Percentiles rank a stretch among this genome's conserved stretches.
Evolutionary conservation across 768 basidiomycete species (phyloP).

Genomic region (Mycena vulgaris): DNA sequence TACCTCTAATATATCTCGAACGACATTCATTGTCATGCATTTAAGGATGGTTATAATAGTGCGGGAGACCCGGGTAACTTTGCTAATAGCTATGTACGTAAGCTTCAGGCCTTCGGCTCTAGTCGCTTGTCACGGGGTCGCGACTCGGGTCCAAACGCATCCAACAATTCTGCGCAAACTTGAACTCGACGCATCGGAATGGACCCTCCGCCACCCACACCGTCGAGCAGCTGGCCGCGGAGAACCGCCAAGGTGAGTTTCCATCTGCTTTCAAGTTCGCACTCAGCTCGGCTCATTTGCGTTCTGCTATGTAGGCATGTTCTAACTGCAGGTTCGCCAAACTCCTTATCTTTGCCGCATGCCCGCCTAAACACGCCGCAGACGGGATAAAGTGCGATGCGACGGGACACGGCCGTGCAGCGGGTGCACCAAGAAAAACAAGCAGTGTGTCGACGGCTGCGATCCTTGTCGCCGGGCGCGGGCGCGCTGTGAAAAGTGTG

Average conservation of each 20-base stretch:
- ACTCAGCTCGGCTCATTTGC: conserved; percentile 25
- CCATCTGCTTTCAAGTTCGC: conserved; percentile 27
- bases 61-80: too few species aligned
- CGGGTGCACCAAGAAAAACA: conserved; percentile 70
- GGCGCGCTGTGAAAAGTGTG: conserved; percentile 61
- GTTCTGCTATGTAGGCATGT: conserved; percentile 69
- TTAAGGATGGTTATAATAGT: too few species aligned
- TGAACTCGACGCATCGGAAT: background rate
- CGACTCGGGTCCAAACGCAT: too few species aligned
- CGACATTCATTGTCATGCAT: too few species aligned
- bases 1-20: too few species aligned
- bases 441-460: conserved; percentile 75
- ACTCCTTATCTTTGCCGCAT: conserved; percentile 11
- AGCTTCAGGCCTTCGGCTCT: too few species aligned
- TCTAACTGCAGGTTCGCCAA: conserved; percentile 66
- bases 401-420: conserved; percentile 73
- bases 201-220: conserved; percentile 3
- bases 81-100: too few species aligned
- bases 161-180: too few species aligned
- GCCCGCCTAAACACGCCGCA: conserved; percentile 43
- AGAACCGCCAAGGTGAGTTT: conserved; percentile 64
- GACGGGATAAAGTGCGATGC: conserved; percentile 76
- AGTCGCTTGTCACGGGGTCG: conserved; percentile 26
- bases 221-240: conserved; percentile 47
- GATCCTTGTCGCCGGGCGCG: conserved; percentile 73